phyloP scores from a whole-genome alignment of 371 early-diverging fungal species.

The Dichotomocladium elegans region DNA sequence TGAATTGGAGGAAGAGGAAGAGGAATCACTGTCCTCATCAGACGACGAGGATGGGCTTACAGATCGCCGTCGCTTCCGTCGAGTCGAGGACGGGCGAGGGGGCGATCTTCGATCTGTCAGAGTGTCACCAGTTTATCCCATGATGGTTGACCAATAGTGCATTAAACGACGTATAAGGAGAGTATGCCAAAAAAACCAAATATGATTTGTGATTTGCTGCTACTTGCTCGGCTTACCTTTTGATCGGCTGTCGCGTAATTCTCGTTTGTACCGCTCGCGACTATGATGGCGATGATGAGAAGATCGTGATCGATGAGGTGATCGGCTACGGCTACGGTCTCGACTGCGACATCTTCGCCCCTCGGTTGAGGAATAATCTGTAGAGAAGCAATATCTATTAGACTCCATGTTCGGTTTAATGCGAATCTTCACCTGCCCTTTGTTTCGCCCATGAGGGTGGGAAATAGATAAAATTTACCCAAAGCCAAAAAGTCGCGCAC shows the following conservation, averaged over 20 bases:
- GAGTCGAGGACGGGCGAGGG: not conserved
- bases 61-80: conserved; percentile 1
- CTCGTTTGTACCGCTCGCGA: not conserved
- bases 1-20: conserved; percentile 4
- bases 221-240: not conserved
- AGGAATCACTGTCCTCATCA: not conserved
- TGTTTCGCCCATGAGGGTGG: too few relatives aligned
- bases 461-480: too few relatives aligned
- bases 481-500: too few relatives aligned
- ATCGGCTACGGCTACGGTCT: conserved; percentile 7
- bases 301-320: conserved; percentile 12
- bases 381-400: not conserved
- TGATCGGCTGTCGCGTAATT: not conserved
- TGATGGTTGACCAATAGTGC: not conserved
- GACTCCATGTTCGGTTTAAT: too few relatives aligned
- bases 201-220: not conserved
- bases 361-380: not conserved
- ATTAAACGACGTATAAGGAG: not conserved
- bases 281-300: conserved; percentile 7
- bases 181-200: not conserved
- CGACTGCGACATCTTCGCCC: not conserved
- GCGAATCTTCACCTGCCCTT: too few relatives aligned
- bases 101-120: not conserved
- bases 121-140: too few relatives aligned
- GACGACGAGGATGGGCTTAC: conserved; percentile 1